phyloP scores from a whole-genome alignment of 1,139 yeast species.

The Debaryomyces nepalensis region DNA sequence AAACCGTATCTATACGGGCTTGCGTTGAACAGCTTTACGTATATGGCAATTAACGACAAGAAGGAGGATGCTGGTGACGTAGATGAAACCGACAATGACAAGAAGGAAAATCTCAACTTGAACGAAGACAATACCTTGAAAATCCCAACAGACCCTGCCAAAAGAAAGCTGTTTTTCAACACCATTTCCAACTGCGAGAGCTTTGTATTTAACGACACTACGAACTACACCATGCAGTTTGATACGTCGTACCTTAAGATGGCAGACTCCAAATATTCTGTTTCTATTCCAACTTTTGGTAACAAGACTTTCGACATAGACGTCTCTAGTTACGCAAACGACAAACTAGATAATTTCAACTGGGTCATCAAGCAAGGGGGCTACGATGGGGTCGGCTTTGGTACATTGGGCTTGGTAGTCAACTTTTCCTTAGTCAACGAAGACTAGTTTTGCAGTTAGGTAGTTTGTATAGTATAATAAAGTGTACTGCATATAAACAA shows the following conservation, averaged over 20 bases:
- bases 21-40: constrained; percentile 61
- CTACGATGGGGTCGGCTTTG: constrained; percentile 41
- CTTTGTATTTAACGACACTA: constrained; percentile 34
- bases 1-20: constrained; percentile 67
- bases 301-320: constrained; percentile 45
- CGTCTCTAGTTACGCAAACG: constrained; percentile 47
- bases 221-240: constrained; percentile 38
- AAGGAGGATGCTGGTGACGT: background rate
- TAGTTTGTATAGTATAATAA: background rate
- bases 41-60: constrained; percentile 21
- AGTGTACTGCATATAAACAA: constrained; percentile 7
- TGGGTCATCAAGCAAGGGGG: constrained; percentile 50
- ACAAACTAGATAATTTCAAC: constrained; percentile 47
- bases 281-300: constrained; percentile 46
- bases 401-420: constrained; percentile 41
- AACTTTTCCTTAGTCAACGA: constrained; percentile 47
- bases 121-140: constrained; percentile 27
- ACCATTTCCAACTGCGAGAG: constrained; percentile 33
- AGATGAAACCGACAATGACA: constrained; percentile 5
- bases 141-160: constrained; percentile 36
- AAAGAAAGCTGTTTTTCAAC: constrained; percentile 41
- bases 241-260: constrained; percentile 48
- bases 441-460: constrained; percentile 12
- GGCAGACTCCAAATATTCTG: constrained; percentile 46
- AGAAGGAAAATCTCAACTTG: constrained; percentile 28